Evolutionary conservation across 495 filamentous ascomycete species (phyloP), one percentile per base, ranked within the genome.

Genomic region (Staphylotrichum longicolle): DNA sequence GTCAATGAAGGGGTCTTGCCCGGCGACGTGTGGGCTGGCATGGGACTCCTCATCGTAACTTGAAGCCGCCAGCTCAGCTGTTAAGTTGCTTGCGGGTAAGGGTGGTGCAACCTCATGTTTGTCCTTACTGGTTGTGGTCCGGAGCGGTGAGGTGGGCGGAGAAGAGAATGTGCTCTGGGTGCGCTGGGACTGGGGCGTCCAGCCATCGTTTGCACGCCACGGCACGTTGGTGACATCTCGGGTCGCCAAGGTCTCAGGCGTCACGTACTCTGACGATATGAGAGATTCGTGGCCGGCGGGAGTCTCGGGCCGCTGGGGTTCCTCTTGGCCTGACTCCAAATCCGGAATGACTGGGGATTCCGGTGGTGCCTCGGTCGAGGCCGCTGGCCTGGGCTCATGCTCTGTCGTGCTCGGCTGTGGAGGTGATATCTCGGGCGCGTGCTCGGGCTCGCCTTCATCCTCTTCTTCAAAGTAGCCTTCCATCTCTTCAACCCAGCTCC

Each of bases 141-240:
- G 20, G 20, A 27, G 44, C 0, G 67, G 65, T 1, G 67, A 70
- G 0, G 59, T 56, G 0, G 70, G 65, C 0, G 65, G 54, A 0
- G 70, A 67, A 8, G 67, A 64, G 0, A 66, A 39, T n/a, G 65
- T 68, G 9, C 37, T 66, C 2, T 56, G 53, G 59, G 68, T 72
- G 40, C 44, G 59, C 12, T 60, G 15, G 7, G 70, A 72, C 44
- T 63, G 63, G 0, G 70, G 68, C 2, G 65, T 63, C 45, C 65
- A 67, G 39, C 35, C 56, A 0, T 60, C 44, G n/a, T 53, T 33
- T 7, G 42, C 50, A 4, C 32, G 46, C 53, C 42, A 66, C 4
- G 56, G 7, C 5, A 12, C 15, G 50, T 59, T 57, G 35, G 50
- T 59, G 35, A 34, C 50, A 27, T 54, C 52, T n/a, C 20, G 50